phyloP scores from a whole-genome alignment of 2,329 filamentous ascomycete species.

The Aspergillus uvarum region DNA sequence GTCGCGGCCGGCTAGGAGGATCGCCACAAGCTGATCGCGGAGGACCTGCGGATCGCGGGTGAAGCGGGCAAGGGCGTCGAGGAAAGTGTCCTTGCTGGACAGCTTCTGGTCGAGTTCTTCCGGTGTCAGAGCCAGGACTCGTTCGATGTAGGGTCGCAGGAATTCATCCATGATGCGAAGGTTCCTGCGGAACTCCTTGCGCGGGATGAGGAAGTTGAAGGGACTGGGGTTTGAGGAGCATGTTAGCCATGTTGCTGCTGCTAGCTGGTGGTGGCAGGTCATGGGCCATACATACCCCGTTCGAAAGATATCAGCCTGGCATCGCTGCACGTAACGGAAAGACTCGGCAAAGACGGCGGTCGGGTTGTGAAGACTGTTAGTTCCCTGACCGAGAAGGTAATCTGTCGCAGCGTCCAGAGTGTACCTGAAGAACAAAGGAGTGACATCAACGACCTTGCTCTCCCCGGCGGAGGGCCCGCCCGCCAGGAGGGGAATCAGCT shows the following conservation, averaged over 20 bases:
- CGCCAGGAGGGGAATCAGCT: slow-evolving; percentile 67
- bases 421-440: slow-evolving; percentile 76
- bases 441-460: slow-evolving; percentile 62
- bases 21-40: slow-evolving; percentile 78
- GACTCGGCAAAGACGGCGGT: slow-evolving; percentile 73
- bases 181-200: slow-evolving; percentile 60
- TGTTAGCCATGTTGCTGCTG: neutral
- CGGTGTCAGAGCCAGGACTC: slow-evolving; percentile 65
- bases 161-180: slow-evolving; percentile 73
- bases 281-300: slow-evolving; percentile 54
- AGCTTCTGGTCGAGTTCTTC: slow-evolving; percentile 70
- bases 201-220: slow-evolving; percentile 63
- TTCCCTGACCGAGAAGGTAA: slow-evolving; percentile 76
- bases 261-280: neutral
- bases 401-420: slow-evolving; percentile 83
- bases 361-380: slow-evolving; percentile 61
- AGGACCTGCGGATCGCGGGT: slow-evolving; percentile 66
- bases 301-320: slow-evolving; percentile 67
- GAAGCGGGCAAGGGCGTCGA: slow-evolving; percentile 79
- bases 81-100: slow-evolving; percentile 76
- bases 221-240: slow-evolving; percentile 45
- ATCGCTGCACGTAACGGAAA: slow-evolving; percentile 74
- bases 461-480: slow-evolving; percentile 35
- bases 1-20: slow-evolving; percentile 78
- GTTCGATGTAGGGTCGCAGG: slow-evolving; percentile 74